phyloP scores from a whole-genome alignment of 306 rosid species.

The Corylus avellana region DNA sequence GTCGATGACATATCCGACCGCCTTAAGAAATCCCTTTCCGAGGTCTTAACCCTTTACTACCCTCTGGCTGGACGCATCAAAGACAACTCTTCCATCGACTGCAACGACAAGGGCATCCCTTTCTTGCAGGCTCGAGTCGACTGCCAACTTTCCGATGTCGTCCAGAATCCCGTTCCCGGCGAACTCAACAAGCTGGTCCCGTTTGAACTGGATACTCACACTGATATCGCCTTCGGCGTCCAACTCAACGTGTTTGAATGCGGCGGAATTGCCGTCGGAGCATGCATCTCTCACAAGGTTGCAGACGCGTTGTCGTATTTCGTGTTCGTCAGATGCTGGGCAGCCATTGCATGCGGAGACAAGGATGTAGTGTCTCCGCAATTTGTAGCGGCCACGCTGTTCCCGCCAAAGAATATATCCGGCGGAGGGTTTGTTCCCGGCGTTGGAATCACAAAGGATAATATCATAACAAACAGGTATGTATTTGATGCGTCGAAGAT shows the following conservation, averaged over 20 bases:
- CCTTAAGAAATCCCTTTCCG: slow-evolving; percentile 53
- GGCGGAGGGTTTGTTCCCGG: slow-evolving; percentile 33
- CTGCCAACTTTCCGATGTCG: slow-evolving; percentile 33
- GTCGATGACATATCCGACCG: slow-evolving; percentile 19
- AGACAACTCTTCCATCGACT: slow-evolving; percentile 27
- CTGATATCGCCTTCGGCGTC: slow-evolving; percentile 42
- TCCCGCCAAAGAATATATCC: slow-evolving; percentile 44
- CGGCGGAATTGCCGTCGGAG: slow-evolving; percentile 57
- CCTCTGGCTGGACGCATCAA: slow-evolving; percentile 49
- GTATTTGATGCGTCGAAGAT: slow-evolving; percentile 38
- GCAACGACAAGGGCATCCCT: slow-evolving; percentile 55
- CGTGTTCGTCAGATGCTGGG: slow-evolving; percentile 49
- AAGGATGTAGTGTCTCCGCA: slow-evolving; percentile 26
- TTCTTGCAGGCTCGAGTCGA: slow-evolving; percentile 44
- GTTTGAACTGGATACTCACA: slow-evolving; percentile 36
- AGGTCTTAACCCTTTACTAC: slow-evolving; percentile 38
- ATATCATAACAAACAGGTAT: slow-evolving; percentile 48
- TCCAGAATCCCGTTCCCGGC: slow-evolving; percentile 34
- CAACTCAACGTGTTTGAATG: slow-evolving; percentile 54
- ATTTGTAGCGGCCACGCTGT: slow-evolving; percentile 44
- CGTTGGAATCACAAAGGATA: slow-evolving; percentile 31
- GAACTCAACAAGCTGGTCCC: slow-evolving; percentile 52
- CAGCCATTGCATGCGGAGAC: slow-evolving; percentile 31
- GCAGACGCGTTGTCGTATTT: slow-evolving; percentile 49
- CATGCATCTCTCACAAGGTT: slow-evolving; percentile 57